Base-by-base conservation (phyloP, 345 rosid genomes). In the Eucalyptus erythrocorys region DNA sequence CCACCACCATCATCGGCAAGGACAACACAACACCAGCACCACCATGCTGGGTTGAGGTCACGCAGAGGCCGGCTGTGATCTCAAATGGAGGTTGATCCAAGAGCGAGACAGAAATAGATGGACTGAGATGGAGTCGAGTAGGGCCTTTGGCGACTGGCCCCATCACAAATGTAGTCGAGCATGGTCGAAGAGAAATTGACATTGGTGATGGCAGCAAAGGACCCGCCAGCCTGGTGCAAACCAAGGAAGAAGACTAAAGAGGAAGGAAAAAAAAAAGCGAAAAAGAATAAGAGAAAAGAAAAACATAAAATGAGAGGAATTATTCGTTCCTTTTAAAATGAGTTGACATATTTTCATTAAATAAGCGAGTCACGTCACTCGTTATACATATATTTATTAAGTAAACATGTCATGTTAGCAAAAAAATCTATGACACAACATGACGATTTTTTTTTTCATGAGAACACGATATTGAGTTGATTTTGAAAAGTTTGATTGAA, bases 351-450 rank as follows among this genome's bases (percentile, higher is more conserved):
- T 51, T 21, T 51, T 51, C 22, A 26, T 51, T 51, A 51, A 51
- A 21, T 51, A 27, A 27, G 3, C 3, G 4, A 27, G 68, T 0
- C 66, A 27, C 8, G 4, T 61, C 8, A 61, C 32, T 27, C 0
- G 16, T 61, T 27, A 4, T 61, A 4, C 1, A 61, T 30, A 61
- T 27, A 27, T 61, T 30, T 61, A 30, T 30, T 6, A 17, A 61
- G 34, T 61, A 61, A 61, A 16, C 3, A 27, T 1, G 17, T 30
- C 15, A 61, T 30, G 4, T 61, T 16, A 3, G 0, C 1, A 13
- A 30, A 61, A 61, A 61, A 27, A 30, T 0, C 8, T 1, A 61
- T 27, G 16, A 30, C 32, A 59, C 1, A 6, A 59, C 0, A 8
- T 12, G 68, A 0, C 34, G 3, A 27, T 6, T 27, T 3, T 27